Evolutionary conservation across 1,139 yeast species (phyloP), one percentile per base, ranked within the genome.

Genomic region (Hyphopichia wangnamkhiaoensis): DNA sequence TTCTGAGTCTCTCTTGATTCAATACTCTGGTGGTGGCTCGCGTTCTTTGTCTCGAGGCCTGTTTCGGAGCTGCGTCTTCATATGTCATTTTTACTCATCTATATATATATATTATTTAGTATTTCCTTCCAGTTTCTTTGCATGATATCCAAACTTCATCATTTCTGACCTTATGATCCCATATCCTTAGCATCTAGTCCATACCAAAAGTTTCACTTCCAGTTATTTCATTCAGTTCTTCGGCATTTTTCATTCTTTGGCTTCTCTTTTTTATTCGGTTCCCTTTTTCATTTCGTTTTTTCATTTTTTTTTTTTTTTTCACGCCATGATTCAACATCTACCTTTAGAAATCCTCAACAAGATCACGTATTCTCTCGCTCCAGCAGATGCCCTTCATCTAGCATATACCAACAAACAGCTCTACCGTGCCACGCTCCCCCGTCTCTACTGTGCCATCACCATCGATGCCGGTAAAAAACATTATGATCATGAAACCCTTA

Each of bases 321-420:
- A 45, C n/a, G 39, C 42, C 35, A 53, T 50, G 59, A 33, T 55
- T 31, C 38, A 41, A 10, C 28, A 38, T 5, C 42, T 63, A 24
- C 68, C 68, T 8, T 16, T 37, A 17, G 68, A 63, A 39, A 34
- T 63, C 6, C 35, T 53, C 15, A 49, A 48, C 13, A 34, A 39
- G 18, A 47, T 63, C 13, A 37, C 50, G 7, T 21, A 37, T 21
- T 33, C 43, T 7, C 41, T 59, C 14, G 39, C 44, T 28, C 63
- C 56, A 38, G 31, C 43, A 21, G 58, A 57, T 16, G 40, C 56
- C 13, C 39, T 61, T 2, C 46, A 44, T 19, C 35, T 61, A 24
- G 49, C 52, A 13, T 35, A 35, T 10, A 53, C 59, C 2, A 53
- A 46, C 40, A 48, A 46, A 27, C 39, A 39, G 15, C 45, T 56